Percentiles rank a stretch among this genome's conserved stretches.
Conservation (phyloP, 78 protist genomes). For the Planoprotostelium fungivorum region DNA sequence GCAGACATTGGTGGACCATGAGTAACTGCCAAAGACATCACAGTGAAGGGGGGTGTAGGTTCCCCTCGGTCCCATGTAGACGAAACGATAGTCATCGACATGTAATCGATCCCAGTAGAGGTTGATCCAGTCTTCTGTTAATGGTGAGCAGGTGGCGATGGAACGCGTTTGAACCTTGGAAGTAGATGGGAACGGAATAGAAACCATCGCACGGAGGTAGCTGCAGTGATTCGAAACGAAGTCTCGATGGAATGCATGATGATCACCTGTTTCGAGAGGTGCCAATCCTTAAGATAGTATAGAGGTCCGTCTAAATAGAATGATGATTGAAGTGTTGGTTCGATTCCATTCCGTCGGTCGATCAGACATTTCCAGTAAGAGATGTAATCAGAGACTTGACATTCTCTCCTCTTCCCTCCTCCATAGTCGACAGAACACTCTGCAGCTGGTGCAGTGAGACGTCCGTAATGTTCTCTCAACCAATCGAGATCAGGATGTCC, state of each 20-base stretch:
- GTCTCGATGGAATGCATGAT: not conserved
- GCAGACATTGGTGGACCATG: slow-evolving; percentile 1
- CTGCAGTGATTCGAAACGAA: too few relatives aligned
- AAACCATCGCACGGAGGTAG: too few relatives aligned
- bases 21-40: slow-evolving; percentile 2
- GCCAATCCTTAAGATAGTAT: not conserved
- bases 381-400: not conserved
- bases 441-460: not conserved
- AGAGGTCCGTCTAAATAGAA: not conserved
- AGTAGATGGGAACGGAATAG: not conserved
- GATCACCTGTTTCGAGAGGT: not conserved
- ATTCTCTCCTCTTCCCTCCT: not conserved
- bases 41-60: not conserved
- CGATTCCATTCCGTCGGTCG: too few relatives aligned
- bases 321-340: too few relatives aligned
- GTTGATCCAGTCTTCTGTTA: not conserved
- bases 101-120: not conserved
- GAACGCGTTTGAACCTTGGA: too few relatives aligned
- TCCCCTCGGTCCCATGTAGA: not conserved
- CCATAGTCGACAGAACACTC: not conserved
- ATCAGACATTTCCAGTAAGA: not conserved
- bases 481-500: not conserved
- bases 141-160: too few relatives aligned
- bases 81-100: not conserved
- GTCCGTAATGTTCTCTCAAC: not conserved